These are phyloP conservation scores for Secale cereale DNA, from an alignment of 176 grass and related monocot genomes.

Conservation along the genomic window DNA sequence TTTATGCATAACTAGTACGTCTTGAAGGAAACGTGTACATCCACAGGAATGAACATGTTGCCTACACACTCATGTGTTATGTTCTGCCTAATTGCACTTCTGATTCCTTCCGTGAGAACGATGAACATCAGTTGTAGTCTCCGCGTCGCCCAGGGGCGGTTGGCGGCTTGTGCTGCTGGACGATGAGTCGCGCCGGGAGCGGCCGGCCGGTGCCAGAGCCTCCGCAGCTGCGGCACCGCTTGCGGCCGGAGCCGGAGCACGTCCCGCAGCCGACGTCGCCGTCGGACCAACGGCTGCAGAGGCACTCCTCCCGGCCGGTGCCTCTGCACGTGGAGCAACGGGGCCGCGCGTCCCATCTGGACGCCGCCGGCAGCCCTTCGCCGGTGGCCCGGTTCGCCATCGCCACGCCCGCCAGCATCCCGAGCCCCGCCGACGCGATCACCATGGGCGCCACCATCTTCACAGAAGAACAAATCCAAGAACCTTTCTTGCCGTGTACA, in stretches of 20 bases:
- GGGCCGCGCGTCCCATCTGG: slow-evolving; percentile 44
- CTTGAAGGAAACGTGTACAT: no score
- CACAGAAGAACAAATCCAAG: not conserved
- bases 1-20: no score
- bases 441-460: slow-evolving; percentile 54
- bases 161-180: slow-evolving; percentile 15
- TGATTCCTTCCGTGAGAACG: not conserved
- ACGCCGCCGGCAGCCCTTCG: slow-evolving; percentile 20
- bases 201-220: slow-evolving; percentile 72
- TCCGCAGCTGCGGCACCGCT: slow-evolving; percentile 77
- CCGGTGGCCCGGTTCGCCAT: slow-evolving; percentile 58
- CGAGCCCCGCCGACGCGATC: slow-evolving; percentile 77
- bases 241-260: slow-evolving; percentile 72
- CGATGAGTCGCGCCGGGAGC: slow-evolving; percentile 55
- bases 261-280: slow-evolving; percentile 77
- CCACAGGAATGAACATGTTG: not conserved
- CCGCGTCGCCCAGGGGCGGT: not conserved
- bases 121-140: not conserved
- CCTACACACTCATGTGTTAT: not conserved
- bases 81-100: not conserved
- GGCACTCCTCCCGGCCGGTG: slow-evolving; percentile 63
- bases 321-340: slow-evolving; percentile 81
- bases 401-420: slow-evolving; percentile 72
- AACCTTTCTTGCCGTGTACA: no score
- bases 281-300: slow-evolving; percentile 91